Percentiles rank a stretch among this genome's conserved stretches.
phyloP scores from a whole-genome alignment of 2,329 filamentous ascomycete genomes.

The Venturia carpophila region DNA sequence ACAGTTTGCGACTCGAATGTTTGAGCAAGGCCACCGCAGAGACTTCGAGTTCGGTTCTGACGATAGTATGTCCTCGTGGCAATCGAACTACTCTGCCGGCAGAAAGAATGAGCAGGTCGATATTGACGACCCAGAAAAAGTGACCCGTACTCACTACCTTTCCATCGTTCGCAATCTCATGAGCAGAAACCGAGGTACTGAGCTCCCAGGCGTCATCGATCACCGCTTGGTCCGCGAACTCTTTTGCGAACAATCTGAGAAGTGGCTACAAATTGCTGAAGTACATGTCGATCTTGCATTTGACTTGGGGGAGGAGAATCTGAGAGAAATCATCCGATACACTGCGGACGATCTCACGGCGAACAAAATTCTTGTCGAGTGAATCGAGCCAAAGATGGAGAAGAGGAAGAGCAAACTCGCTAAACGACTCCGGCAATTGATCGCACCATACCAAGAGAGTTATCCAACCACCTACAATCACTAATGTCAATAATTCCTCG shows the following conservation, averaged over 20 bases:
- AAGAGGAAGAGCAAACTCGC: too few species aligned
- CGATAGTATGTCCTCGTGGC: neutral
- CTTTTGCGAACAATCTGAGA: conserved; percentile 50
- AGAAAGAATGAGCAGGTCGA: neutral
- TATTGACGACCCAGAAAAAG: neutral
- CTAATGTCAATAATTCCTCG: too few species aligned
- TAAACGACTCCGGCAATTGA: too few species aligned
- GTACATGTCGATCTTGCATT: too few species aligned
- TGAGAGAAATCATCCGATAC: too few species aligned
- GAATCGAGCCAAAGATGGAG: too few species aligned
- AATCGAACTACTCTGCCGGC: neutral
- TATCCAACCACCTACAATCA: too few species aligned
- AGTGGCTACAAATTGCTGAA: conserved; percentile 41
- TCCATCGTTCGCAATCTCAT: conserved; percentile 35
- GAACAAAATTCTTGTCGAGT: too few species aligned
- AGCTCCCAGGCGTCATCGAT: conserved; percentile 52
- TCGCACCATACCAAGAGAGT: too few species aligned
- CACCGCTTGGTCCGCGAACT: conserved; percentile 51
- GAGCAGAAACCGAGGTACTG: conserved; percentile 41
- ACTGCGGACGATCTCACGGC: too few species aligned
- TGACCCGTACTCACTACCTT: too few species aligned
- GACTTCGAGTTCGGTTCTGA: neutral
- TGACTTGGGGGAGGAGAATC: too few species aligned
- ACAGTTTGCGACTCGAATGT: conserved; percentile 42
- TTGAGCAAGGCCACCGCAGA: conserved; percentile 10